Percentiles rank a stretch among this genome's conserved stretches.
phyloP scores from a whole-genome alignment of 1,139 yeast species.

The Spathaspora sp. region DNA sequence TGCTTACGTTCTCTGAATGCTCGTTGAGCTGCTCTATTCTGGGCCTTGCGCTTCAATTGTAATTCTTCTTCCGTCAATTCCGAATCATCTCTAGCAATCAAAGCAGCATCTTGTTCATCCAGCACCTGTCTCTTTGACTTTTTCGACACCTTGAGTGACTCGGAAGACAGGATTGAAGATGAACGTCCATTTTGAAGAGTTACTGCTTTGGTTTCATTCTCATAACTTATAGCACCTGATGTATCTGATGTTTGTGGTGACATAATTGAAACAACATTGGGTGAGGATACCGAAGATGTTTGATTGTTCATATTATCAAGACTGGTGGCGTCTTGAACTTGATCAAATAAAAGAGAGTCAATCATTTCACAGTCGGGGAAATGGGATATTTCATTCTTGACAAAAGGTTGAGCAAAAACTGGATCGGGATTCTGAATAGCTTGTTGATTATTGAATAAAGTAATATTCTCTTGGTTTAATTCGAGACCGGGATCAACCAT shows the following conservation, averaged over 20 bases:
- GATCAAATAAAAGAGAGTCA: constrained; percentile 1
- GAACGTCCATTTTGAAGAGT: not conserved
- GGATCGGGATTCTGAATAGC: not conserved
- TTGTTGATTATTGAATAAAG: constrained; percentile 11
- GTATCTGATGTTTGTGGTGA: constrained; percentile 16
- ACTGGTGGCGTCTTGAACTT: not conserved
- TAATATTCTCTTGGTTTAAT: constrained; percentile 14
- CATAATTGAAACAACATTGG: constrained; percentile 5
- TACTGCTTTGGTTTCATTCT: not conserved
- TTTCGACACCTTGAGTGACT: not conserved
- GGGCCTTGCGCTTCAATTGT: constrained; percentile 65
- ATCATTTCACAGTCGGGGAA: constrained; percentile 2
- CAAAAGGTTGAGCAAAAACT: not conserved
- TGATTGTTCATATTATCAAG: not conserved
- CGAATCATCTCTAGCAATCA: constrained; percentile 41
- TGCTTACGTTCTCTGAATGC: constrained; percentile 89
- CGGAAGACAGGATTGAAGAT: not conserved
- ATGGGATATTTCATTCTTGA: not conserved
- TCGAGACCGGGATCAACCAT: constrained; percentile 9
- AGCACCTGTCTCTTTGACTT: constrained; percentile 24
- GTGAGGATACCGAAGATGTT: constrained; percentile 13
- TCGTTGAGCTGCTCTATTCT: constrained; percentile 86
- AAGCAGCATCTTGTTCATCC: constrained; percentile 40
- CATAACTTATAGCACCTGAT: constrained; percentile 5
- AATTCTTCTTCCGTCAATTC: constrained; percentile 50